Conservation (phyloP, 345 rosid genomes). For the Cardamine chenopodiifolia region DNA sequence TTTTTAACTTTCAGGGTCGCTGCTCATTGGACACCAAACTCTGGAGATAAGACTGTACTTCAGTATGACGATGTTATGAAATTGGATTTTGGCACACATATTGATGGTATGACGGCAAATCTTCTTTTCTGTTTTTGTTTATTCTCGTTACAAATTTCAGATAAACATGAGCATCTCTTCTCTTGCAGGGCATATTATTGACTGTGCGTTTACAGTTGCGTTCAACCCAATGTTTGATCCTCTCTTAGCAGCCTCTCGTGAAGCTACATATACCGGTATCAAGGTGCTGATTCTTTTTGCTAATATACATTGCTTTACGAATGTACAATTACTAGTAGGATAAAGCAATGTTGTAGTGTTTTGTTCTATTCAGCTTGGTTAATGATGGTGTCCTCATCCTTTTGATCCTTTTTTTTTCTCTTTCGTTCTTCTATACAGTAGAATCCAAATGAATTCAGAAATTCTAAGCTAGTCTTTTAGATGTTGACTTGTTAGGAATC, state of each 20-base stretch:
- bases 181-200: conserved; percentile 78
- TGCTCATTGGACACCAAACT: conserved; percentile 99
- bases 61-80: conserved; percentile 97
- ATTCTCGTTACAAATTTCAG: background rate
- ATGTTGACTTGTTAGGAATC: background rate
- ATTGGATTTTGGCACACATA: conserved; percentile 95
- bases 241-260: conserved; percentile 89
- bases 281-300: conserved; percentile 54
- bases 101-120: conserved; percentile 61
- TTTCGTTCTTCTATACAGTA: background rate
- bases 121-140: background rate
- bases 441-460: background rate
- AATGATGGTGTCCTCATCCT: background rate
- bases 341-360: background rate
- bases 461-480: no score
- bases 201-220: conserved; percentile 98
- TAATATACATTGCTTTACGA: background rate
- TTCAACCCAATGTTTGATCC: conserved; percentile 96
- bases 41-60: conserved; percentile 95
- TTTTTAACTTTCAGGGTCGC: conserved; percentile 68
- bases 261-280: conserved; percentile 95
- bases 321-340: background rate
- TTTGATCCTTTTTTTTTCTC: background rate
- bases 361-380: conserved; percentile 7
- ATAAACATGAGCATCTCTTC: conserved; percentile 28